These are phyloP conservation scores for Hymenotorrendiella dingleyae DNA, from an alignment of 2,329 filamentous ascomycete genomes.

Conservation along the genomic window DNA sequence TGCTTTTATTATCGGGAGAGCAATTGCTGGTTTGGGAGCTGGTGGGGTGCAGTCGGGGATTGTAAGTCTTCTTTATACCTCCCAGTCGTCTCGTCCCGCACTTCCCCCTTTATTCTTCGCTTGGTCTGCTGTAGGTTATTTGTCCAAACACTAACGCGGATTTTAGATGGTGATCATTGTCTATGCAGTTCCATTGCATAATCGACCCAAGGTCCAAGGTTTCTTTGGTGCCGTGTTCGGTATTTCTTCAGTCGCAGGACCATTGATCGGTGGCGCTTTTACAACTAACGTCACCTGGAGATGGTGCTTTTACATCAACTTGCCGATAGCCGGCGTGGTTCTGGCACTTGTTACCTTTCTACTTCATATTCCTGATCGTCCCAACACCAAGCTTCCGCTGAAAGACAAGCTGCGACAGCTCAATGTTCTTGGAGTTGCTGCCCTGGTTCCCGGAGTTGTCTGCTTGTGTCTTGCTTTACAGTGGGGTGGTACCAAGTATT, in stretches of 20 bases:
- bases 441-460: constrained; percentile 37
- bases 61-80: no score
- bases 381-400: constrained; percentile 28
- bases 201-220: constrained; percentile 20
- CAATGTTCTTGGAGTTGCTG: constrained; percentile 38
- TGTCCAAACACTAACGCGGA: no score
- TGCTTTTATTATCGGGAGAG: background rate
- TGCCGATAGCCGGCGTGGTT: constrained; percentile 35
- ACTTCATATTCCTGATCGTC: constrained; percentile 16
- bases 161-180: constrained; percentile 18
- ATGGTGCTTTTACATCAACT: constrained; percentile 36
- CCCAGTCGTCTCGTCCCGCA: no score
- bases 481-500: constrained; percentile 36
- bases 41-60: no score
- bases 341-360: constrained; percentile 32
- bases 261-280: constrained; percentile 31
- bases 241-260: constrained; percentile 22
- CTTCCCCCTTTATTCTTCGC: no score
- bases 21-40: background rate
- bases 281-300: constrained; percentile 32
- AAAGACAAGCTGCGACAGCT: constrained; percentile 35
- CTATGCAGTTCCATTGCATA: constrained; percentile 14
- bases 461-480: constrained; percentile 38
- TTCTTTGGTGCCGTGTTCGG: constrained; percentile 20
- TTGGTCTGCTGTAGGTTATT: no score